Evolutionary conservation across 257 asterid genomes (phyloP).

Genomic region (Forsythia viridissima): DNA sequence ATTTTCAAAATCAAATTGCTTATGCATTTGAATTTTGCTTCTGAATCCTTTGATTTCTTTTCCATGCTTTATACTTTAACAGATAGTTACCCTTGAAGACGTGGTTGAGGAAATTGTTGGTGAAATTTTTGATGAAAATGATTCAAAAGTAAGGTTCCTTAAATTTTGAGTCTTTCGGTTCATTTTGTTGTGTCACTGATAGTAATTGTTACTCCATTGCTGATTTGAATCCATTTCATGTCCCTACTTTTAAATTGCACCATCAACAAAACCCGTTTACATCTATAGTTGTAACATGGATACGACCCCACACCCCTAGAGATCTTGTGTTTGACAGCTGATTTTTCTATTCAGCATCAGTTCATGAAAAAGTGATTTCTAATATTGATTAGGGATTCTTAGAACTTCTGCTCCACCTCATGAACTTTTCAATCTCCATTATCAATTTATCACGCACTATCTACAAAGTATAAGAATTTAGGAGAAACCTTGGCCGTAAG

Average conservation of each 20-base stretch:
- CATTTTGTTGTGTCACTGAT: neutral
- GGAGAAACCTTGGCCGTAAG: neutral
- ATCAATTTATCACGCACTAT: neutral
- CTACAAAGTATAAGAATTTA: neutral
- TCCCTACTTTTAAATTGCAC: slow-evolving; percentile 10
- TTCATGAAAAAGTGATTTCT: neutral
- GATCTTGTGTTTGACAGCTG: slow-evolving; percentile 14
- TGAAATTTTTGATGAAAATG: slow-evolving; percentile 97
- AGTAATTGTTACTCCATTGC: slow-evolving; percentile 9
- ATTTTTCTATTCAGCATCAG: neutral
- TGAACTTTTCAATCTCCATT: neutral
- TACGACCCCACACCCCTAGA: neutral
- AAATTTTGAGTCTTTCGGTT: neutral
- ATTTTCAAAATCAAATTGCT: slow-evolving; percentile 19
- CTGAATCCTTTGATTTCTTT: neutral
- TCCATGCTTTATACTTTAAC: slow-evolving; percentile 33
- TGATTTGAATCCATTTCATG: slow-evolving; percentile 17
- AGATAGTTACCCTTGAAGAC: slow-evolving; percentile 98
- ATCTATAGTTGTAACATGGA: neutral
- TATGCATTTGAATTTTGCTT: slow-evolving; percentile 14
- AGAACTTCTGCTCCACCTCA: neutral
- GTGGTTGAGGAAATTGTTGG: slow-evolving; percentile 99
- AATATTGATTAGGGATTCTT: slow-evolving; percentile 3
- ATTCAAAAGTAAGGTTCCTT: slow-evolving; percentile 73
- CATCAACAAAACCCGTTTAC: neutral